Base-by-base conservation (phyloP, 805 yeast species). In the Suhomyces vadensis region DNA sequence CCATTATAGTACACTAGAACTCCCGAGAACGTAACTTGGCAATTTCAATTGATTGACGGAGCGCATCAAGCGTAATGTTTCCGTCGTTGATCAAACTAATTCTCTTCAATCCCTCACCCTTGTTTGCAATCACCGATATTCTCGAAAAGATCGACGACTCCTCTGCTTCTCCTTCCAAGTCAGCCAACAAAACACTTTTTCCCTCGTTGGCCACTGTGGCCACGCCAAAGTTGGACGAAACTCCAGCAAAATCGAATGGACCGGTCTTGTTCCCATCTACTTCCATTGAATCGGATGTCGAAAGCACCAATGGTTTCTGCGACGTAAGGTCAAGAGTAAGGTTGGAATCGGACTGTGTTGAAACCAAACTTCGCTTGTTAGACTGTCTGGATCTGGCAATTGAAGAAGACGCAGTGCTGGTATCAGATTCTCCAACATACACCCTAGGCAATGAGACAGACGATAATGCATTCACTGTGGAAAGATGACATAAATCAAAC, bases 121-220 rank as follows among this genome's bases (percentile, higher is more conserved):
- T 54, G 37, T 53, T 56, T 4, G 60, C 53, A 11, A 82, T 71
- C 1, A 81, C 71, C 17, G 72, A 64, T 11, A 87, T 64, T 14
- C 80, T 74, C 35, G 86, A 79, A 35, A 64, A 64, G 2, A 83
- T 73, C 24, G 82, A 73, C 9, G 69, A 57, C 55, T 88, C 95
- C 61, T 89, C 97, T 4, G 90, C 85, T 48, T 85, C 92, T 10
- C 95, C 95, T 59, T 88, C 95, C 31, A 87, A 56, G 58, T 89
- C 97, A 1, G 87, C 82, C 37, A 89, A 60, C 11, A 87, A 54
- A 0, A 81, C 68, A 1, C 77, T 51, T 4, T 46, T 52, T 17
- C 36, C 49, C 62, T 50, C 54, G 27, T 39, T 17, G 6, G 66
- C 73, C 61, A 66, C 65, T 23, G 65, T 64, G 13, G 77, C 73